Conservation (phyloP, 139 green algal species). For the Picochlorum sp. region DNA sequence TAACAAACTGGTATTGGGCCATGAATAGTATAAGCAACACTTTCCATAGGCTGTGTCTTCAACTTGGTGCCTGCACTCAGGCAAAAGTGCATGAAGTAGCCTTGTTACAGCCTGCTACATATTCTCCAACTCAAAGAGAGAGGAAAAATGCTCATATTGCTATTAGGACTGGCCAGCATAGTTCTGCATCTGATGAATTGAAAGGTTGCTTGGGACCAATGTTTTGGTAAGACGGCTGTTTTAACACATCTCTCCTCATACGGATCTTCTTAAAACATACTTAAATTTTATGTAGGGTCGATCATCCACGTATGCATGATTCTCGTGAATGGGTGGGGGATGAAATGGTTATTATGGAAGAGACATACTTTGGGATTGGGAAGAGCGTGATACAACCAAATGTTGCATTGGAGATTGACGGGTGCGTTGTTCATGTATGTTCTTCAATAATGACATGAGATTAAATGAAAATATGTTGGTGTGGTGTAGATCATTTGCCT, state of each 20-base stretch:
- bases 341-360: constrained; percentile 4
- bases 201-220: constrained; percentile 8
- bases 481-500: neutral
- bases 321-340: neutral
- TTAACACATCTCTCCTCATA: neutral
- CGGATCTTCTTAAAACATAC: neutral
- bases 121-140: neutral
- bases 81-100: neutral
- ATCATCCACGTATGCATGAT: constrained; percentile 3
- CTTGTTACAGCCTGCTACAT: constrained; percentile 7
- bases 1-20: constrained; percentile 13
- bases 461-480: neutral
- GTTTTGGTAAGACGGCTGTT: constrained; percentile 6
- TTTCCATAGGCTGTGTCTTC: constrained; percentile 7
- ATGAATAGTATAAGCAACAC: constrained; percentile 7
- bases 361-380: constrained; percentile 6
- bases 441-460: neutral
- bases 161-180: constrained; percentile 4
- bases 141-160: constrained; percentile 3
- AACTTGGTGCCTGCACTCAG: constrained; percentile 1
- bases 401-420: neutral
- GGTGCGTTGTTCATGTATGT: neutral
- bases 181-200: neutral
- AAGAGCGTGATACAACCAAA: constrained; percentile 7
- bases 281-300: constrained; percentile 5